Percentiles rank a stretch among this genome's conserved stretches.
Conservation (phyloP, 768 basidiomycete genomes). For the Dacryopinax primogenitus region DNA sequence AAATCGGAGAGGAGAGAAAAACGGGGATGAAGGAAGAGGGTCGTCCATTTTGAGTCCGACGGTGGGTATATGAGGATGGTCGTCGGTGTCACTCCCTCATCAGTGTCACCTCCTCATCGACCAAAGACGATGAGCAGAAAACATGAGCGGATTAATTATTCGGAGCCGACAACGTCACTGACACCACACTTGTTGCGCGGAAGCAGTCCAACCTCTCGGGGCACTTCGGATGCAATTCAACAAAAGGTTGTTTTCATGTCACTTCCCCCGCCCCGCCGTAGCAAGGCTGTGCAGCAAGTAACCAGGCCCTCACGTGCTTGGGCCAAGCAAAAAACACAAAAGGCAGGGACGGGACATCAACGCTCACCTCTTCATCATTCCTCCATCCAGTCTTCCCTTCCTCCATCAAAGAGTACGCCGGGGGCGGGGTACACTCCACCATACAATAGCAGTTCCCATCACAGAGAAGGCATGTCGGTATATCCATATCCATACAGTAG, state of each 20-base stretch:
- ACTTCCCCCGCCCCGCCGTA: no score
- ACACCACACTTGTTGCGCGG: background rate
- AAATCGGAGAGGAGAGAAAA: background rate
- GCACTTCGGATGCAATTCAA: background rate
- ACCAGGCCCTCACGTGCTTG: background rate
- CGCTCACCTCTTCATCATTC: background rate
- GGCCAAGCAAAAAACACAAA: background rate
- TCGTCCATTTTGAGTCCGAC: background rate
- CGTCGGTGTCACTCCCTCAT: no score
- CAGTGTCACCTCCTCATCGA: no score
- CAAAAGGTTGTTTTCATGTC: no score
- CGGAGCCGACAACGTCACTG: background rate
- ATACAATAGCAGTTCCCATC: background rate
- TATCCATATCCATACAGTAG: background rate
- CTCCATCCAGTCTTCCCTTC: no score
- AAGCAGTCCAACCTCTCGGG: slow-evolving; percentile 3
- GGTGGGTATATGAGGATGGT: background rate
- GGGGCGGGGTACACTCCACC: background rate
- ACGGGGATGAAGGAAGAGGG: background rate
- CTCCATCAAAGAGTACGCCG: background rate
- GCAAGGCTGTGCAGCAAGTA: background rate
- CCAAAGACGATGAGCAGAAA: background rate
- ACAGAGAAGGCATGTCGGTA: background rate
- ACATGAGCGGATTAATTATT: no score
- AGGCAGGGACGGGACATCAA: background rate